Evolutionary conservation across 176 grass and related monocot genomes (phyloP).

Genomic region (Cenchrus americanus): DNA sequence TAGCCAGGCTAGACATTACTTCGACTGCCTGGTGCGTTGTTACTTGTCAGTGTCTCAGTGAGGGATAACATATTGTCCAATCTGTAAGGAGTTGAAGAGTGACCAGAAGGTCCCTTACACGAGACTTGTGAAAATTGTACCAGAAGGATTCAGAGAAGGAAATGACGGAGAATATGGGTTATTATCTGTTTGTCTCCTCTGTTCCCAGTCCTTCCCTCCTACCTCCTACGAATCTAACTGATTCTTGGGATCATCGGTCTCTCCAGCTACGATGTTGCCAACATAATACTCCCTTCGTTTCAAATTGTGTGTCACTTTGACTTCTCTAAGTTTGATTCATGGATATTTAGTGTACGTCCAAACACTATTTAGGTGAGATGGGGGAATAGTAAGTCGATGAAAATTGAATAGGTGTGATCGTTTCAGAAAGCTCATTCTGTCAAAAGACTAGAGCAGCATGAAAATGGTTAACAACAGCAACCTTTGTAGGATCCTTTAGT

Average conservation of each 20-base stretch:
- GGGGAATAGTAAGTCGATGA: conserved; percentile 1
- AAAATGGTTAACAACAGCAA: background rate
- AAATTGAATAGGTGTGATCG: background rate
- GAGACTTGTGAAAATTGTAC: background rate
- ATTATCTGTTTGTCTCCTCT: background rate
- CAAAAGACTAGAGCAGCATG: background rate
- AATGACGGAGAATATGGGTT: background rate
- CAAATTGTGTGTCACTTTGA: too few species aligned
- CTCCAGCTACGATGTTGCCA: background rate
- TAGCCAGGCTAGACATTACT: background rate
- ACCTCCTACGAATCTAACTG: background rate
- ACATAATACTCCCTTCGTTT: background rate
- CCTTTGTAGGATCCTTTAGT: too few species aligned
- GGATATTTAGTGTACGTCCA: too few species aligned
- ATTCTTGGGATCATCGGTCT: background rate
- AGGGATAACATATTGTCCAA: background rate
- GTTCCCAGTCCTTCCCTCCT: background rate
- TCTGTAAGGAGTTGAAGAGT: background rate
- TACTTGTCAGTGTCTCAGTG: background rate
- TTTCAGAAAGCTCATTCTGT: background rate
- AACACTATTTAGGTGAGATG: too few species aligned
- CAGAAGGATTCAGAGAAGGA: background rate
- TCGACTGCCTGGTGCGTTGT: background rate
- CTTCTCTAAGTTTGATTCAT: too few species aligned
- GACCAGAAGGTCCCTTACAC: background rate